Evolutionary conservation across 2,329 filamentous ascomycete species (phyloP).

Genomic region (Scopulariopsis brevicaulis): DNA sequence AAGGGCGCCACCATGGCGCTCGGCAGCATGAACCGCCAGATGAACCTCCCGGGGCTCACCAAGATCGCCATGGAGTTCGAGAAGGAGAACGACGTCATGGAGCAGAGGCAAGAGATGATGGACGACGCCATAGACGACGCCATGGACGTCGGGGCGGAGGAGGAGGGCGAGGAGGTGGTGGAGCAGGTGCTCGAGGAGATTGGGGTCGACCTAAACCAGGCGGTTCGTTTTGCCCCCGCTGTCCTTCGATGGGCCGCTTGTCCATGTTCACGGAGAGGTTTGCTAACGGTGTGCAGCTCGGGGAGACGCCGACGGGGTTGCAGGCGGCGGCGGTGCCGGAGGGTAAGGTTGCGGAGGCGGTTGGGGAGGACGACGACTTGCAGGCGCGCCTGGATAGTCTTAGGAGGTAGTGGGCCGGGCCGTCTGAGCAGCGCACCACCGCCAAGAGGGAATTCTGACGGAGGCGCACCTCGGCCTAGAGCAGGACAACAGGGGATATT

Average conservation of each 20-base stretch:
- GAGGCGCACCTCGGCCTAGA: not conserved
- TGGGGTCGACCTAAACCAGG: slow-evolving; percentile 81
- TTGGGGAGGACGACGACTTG: slow-evolving; percentile 82
- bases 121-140: slow-evolving; percentile 97
- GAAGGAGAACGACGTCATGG: slow-evolving; percentile 98
- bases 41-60: slow-evolving; percentile 93
- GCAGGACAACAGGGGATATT: not conserved
- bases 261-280: not conserved
- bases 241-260: not conserved
- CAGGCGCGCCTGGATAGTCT: slow-evolving; percentile 89
- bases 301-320: slow-evolving; percentile 78
- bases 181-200: slow-evolving; percentile 96
- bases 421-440: not conserved
- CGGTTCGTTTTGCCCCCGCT: slow-evolving; percentile 45
- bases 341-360: slow-evolving; percentile 71
- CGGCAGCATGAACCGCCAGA: slow-evolving; percentile 93
- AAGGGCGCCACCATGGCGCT: slow-evolving; percentile 90
- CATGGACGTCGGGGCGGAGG: slow-evolving; percentile 80
- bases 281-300: slow-evolving; percentile 49
- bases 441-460: not conserved
- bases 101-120: slow-evolving; percentile 99
- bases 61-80: slow-evolving; percentile 99
- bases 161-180: slow-evolving; percentile 93
- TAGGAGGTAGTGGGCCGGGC: not conserved
- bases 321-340: slow-evolving; percentile 65